These are phyloP conservation scores for Penicillium odoratum DNA, from an alignment of 495 filamentous ascomycete genomes.

Conservation along the genomic window DNA sequence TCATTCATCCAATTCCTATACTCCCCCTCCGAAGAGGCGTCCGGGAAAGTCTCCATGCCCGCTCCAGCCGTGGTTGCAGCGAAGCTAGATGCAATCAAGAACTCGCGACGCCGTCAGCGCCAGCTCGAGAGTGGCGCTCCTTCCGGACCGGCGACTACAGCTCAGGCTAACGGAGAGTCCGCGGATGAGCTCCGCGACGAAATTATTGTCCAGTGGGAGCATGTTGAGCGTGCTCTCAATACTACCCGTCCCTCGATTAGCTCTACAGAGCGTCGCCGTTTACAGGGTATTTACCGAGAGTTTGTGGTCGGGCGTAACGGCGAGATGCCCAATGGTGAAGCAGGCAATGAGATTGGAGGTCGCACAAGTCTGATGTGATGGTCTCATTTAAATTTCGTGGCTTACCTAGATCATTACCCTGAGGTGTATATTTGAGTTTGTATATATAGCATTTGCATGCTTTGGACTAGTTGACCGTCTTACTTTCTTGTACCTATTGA, in stretches of 20 bases:
- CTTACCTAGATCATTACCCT: not conserved
- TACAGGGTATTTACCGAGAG: constrained; percentile 83
- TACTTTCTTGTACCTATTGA: not conserved
- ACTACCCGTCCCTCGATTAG: constrained; percentile 85
- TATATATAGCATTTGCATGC: constrained; percentile 1
- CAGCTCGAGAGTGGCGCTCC: constrained; percentile 47
- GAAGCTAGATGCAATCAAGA: constrained; percentile 74
- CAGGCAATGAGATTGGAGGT: constrained; percentile 85
- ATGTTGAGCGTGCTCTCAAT: constrained; percentile 73
- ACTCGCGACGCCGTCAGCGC: constrained; percentile 60
- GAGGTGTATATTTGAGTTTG: not conserved
- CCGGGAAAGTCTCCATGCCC: constrained; percentile 49
- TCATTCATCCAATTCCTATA: constrained; percentile 82
- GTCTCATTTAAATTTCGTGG: not conserved
- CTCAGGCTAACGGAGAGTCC: constrained; percentile 29
- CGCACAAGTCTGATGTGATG: constrained; percentile 87
- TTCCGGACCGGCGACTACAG: constrained; percentile 14
- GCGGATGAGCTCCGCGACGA: constrained; percentile 54
- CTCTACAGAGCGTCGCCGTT: constrained; percentile 65
- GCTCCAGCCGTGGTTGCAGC: constrained; percentile 68
- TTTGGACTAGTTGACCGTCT: not conserved
- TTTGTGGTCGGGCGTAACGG: constrained; percentile 90
- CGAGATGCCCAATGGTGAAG: constrained; percentile 91
- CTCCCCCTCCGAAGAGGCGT: constrained; percentile 56
- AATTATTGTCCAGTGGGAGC: constrained; percentile 83